phyloP scores from a whole-genome alignment of 768 basidiomycete genomes.

The Pholiota conissans region DNA sequence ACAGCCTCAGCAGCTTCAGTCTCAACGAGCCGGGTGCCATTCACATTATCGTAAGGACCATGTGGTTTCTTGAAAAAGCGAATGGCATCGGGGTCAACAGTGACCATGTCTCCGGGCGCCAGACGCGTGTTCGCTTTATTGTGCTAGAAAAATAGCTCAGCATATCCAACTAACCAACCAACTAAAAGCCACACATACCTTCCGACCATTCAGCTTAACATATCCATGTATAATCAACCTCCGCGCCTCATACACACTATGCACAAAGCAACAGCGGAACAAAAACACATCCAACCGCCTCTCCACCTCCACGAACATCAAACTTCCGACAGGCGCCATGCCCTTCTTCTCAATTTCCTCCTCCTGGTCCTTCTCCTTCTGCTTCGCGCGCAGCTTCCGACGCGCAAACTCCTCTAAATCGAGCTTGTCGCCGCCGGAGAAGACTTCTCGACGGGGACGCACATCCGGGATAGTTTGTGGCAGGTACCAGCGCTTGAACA shows the following conservation, averaged over 20 bases:
- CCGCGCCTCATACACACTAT: conserved; percentile 87
- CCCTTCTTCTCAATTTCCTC: conserved; percentile 58
- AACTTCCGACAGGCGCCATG: conserved; percentile 87
- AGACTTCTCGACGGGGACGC: conserved; percentile 54
- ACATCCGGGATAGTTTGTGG: conserved; percentile 86
- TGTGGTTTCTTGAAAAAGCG: conserved; percentile 57
- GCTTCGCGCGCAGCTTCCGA: conserved; percentile 42
- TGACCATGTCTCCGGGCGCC: conserved; percentile 92
- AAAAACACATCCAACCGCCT: conserved; percentile 89
- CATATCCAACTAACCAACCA: background rate
- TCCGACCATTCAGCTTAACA: conserved; percentile 86
- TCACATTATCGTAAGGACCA: conserved; percentile 35
- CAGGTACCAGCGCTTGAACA: conserved; percentile 94
- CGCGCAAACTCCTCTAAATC: conserved; percentile 59
- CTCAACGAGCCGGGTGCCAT: conserved; percentile 17
- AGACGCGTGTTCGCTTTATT: conserved; percentile 83
- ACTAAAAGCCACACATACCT: conserved; percentile 49
- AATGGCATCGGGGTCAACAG: conserved; percentile 81
- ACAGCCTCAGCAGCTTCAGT: background rate
- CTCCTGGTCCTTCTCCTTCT: conserved; percentile 41
- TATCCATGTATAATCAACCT: conserved; percentile 83
- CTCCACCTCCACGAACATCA: conserved; percentile 97
- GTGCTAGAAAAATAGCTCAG: conserved; percentile 49
- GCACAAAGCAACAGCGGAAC: conserved; percentile 46
- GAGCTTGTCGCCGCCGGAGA: conserved; percentile 41